phyloP scores from a whole-genome alignment of 306 rosid species.

The Dryas alaskensis region DNA sequence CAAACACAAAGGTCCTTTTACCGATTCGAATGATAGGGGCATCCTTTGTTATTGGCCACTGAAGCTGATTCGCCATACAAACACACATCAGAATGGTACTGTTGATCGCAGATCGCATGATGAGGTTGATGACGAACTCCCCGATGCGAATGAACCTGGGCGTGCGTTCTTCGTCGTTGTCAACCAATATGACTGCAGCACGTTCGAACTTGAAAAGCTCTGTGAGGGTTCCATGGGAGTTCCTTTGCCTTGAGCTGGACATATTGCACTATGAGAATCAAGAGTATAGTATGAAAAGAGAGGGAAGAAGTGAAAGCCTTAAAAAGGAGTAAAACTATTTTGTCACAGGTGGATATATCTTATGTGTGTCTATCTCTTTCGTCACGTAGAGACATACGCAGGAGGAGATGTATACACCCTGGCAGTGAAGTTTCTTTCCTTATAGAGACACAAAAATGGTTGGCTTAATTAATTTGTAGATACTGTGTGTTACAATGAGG shows the following conservation, averaged over 20 bases:
- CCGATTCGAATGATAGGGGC: conserved; percentile 4
- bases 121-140: not conserved
- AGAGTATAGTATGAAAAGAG: no score
- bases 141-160: conserved; percentile 1
- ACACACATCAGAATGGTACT: not conserved
- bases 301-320: no score
- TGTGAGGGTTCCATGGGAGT: not conserved
- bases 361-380: no score
- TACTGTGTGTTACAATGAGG: no score
- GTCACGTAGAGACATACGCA: no score
- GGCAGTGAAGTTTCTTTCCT: no score
- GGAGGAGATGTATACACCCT: no score
- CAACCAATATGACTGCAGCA: conserved; percentile 2
- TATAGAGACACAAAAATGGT: no score
- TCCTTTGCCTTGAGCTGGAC: not conserved
- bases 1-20: conserved; percentile 7
- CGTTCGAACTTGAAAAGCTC: not conserved
- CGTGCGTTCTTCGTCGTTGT: not conserved
- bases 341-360: no score
- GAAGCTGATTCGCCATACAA: conserved; percentile 13
- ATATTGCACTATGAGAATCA: not conserved
- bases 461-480: no score
- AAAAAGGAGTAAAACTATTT: no score
- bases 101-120: not conserved
- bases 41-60: conserved; percentile 36